A percentile compares a stretch with the other conserved stretches of the same genome.
Conservation (phyloP, 805 yeast genomes). For the Hanseniaspora jakobsenii region DNA sequence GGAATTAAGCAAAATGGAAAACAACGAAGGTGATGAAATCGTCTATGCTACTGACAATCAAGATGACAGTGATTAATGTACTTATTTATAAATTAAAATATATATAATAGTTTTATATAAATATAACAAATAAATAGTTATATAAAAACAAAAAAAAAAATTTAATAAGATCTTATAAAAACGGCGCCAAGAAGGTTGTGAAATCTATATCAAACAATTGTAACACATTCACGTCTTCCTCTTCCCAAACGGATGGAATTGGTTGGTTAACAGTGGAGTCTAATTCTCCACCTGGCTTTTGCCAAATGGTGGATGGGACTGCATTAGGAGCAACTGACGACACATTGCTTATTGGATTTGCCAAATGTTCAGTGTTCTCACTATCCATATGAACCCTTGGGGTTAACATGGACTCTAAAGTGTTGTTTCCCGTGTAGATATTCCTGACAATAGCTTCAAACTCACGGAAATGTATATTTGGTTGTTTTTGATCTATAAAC, state of each 20-base stretch:
- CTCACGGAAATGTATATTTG: conserved; percentile 13
- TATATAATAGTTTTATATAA: neutral
- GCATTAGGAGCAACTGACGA: too few species aligned
- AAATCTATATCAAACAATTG: conserved; percentile 14
- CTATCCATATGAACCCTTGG: conserved; percentile 2
- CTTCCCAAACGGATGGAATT: conserved; percentile 7
- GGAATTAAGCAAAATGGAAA: conserved; percentile 24
- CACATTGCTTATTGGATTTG: neutral
- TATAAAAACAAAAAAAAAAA: too few species aligned
- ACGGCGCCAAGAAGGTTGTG: conserved; percentile 14
- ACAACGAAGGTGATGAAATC: conserved; percentile 28
- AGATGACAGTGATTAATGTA: neutral
- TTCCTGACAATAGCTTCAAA: conserved; percentile 14
- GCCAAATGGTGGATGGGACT: neutral
- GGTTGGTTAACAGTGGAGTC: neutral
- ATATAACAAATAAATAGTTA: too few species aligned
- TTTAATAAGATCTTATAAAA: too few species aligned
- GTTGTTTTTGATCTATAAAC: conserved; percentile 11
- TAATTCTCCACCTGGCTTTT: conserved; percentile 1
- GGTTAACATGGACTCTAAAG: conserved; percentile 5
- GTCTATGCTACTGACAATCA: conserved; percentile 25
- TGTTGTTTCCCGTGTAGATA: conserved; percentile 6
- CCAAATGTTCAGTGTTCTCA: neutral
- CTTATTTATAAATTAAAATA: neutral
- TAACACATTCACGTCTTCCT: conserved; percentile 10